Evolutionary conservation across 2,329 filamentous ascomycete species (phyloP).

Genomic region (Verticillium longisporum): DNA sequence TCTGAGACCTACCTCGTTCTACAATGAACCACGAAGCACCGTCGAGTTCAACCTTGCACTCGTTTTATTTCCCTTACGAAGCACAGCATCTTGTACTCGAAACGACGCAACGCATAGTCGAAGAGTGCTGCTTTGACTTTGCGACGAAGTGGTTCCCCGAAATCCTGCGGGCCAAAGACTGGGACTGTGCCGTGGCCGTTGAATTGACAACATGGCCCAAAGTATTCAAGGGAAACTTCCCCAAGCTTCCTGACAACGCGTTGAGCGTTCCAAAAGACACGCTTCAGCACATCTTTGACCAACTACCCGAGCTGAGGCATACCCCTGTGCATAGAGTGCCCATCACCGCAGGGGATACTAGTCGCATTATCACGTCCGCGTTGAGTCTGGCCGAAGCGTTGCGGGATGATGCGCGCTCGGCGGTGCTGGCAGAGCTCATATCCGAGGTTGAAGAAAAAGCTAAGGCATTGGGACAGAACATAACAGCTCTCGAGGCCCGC

Average conservation of each 20-base stretch:
- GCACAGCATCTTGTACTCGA: constrained; percentile 28
- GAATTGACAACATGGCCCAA: constrained; percentile 28
- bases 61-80: constrained; percentile 24
- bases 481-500: constrained; percentile 22
- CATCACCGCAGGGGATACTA: constrained; percentile 17
- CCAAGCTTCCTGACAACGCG: constrained; percentile 16
- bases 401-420: constrained; percentile 18
- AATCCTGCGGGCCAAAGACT: constrained; percentile 18
- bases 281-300: constrained; percentile 15
- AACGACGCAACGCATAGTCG: constrained; percentile 24
- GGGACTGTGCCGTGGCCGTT: constrained; percentile 25
- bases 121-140: constrained; percentile 32
- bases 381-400: constrained; percentile 19
- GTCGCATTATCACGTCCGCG: constrained; percentile 19
- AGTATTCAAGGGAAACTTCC: constrained; percentile 14
- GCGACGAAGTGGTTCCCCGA: constrained; percentile 22
- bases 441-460: constrained; percentile 20
- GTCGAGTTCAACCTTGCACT: constrained; percentile 18
- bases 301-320: constrained; percentile 19
- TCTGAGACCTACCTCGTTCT: no score
- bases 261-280: constrained; percentile 3
- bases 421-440: constrained; percentile 19
- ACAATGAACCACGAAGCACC: neutral
- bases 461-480: constrained; percentile 23
- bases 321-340: constrained; percentile 23